These are phyloP conservation scores for Lepraria neglecta DNA, from an alignment of 495 filamentous ascomycete genomes.

Conservation along the genomic window DNA sequence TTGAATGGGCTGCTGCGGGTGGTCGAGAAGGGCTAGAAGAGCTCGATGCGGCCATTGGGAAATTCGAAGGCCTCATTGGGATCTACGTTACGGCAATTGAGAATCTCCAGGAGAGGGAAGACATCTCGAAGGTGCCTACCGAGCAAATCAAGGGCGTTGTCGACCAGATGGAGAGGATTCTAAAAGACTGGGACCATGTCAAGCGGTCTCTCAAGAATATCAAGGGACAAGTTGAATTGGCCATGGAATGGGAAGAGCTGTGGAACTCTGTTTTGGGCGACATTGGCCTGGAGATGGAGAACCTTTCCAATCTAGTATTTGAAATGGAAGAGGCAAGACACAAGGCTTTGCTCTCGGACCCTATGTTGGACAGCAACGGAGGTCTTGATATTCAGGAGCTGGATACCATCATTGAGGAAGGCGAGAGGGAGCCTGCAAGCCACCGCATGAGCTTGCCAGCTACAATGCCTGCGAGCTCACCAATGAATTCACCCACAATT, in stretches of 20 bases:
- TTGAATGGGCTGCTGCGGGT: constrained; percentile 93
- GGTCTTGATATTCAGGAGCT: constrained; percentile 80
- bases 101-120: constrained; percentile 70
- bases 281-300: constrained; percentile 84
- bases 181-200: constrained; percentile 78
- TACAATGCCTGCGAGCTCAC: constrained; percentile 50
- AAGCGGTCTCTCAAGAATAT: constrained; percentile 65
- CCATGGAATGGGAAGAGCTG: constrained; percentile 98
- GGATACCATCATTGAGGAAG: constrained; percentile 88
- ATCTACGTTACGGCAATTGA: constrained; percentile 90
- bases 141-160: constrained; percentile 66
- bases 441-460: constrained; percentile 64
- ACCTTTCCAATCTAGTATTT: constrained; percentile 74
- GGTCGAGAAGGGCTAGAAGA: constrained; percentile 84
- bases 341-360: constrained; percentile 55
- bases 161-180: constrained; percentile 76
- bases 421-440: constrained; percentile 43
- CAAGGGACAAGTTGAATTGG: constrained; percentile 86
- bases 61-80: constrained; percentile 79
- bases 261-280: constrained; percentile 92
- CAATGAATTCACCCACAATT: constrained; percentile 50
- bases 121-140: constrained; percentile 62
- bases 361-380: constrained; percentile 38
- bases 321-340: constrained; percentile 96
- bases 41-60: constrained; percentile 75